Evolutionary conservation across 192 early-diverging fungal species (phyloP), one percentile per base, ranked within the genome.

Genomic region (Chytriomyces sp.): DNA sequence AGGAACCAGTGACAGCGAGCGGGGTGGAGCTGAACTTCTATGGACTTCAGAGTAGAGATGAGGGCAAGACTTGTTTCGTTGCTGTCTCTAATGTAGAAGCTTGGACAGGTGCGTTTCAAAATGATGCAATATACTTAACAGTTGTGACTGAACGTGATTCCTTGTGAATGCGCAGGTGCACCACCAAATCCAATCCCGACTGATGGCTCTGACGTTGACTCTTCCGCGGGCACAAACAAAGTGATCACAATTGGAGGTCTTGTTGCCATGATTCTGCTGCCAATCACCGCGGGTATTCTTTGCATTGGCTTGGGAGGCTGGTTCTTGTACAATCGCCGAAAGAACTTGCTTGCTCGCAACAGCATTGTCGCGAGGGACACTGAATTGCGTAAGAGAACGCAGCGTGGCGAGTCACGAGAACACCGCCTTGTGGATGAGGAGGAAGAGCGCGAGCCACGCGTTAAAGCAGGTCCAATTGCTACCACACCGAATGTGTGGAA

Each of bases 71-170:
- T 9, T 76, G 74, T 26, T 64, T 66, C 48, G 63, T 65, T 7
- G 20, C 74, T 0, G 61, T 76, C 26, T 13, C 7, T 11, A 49
- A 76, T 9, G 74, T 76, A 2, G 44, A 76, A 46, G 74, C 74
- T 64, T 76, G 74, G 74, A 76, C 23, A 49, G 74, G 74, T 76
- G 5, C 28, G 72, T 60, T 57, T 5, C 35, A 57, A 57, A 57
- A 57, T 57, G 11, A 57, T 57, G 11, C 53, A 2, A 24, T 71
- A 3, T 16, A 45, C 28, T 46, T 2, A 0, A 47, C 43, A 23
- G 11, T 45, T 26, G 5, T 9, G 0, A 2, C 45, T 67, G 65
- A 67, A 67, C 43, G 9, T 1, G 65, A 26, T 7, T 46, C 46
- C 20, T 20, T 18, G 13, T 57, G 11, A 18, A 57, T 57, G 53